phyloP scores from a whole-genome alignment of 2,329 filamentous ascomycete species.

The Colletotrichum liriopes region DNA sequence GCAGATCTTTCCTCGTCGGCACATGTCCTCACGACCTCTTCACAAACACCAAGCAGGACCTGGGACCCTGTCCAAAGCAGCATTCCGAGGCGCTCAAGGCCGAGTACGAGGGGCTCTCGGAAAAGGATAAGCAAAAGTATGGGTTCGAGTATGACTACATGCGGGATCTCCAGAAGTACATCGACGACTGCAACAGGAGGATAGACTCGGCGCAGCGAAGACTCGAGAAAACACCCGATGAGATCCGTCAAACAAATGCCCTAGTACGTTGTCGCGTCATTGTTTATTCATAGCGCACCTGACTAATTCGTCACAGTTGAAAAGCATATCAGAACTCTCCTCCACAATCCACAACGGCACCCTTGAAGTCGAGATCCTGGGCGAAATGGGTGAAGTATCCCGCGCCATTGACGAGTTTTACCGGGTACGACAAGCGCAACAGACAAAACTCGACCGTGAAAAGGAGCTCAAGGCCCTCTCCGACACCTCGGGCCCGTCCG shows the following conservation, averaged over 20 bases:
- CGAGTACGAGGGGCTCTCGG: slow-evolving; percentile 85
- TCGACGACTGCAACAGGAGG: slow-evolving; percentile 94
- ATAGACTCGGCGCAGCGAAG: slow-evolving; percentile 93
- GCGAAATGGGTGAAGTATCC: slow-evolving; percentile 84
- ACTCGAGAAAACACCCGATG: slow-evolving; percentile 97
- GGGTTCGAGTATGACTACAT: slow-evolving; percentile 98
- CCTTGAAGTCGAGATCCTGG: slow-evolving; percentile 88
- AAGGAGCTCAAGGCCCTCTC: slow-evolving; percentile 90
- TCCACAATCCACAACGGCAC: slow-evolving; percentile 86
- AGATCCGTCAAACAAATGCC: slow-evolving; percentile 94
- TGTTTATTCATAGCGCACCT: not conserved
- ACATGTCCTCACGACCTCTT: slow-evolving; percentile 80
- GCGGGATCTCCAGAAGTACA: slow-evolving; percentile 95
- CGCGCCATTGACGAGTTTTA: slow-evolving; percentile 90
- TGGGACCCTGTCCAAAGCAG: slow-evolving; percentile 89
- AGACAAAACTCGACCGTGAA: slow-evolving; percentile 87
- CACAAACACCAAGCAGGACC: slow-evolving; percentile 99
- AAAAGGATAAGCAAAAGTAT: slow-evolving; percentile 81
- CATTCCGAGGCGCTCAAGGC: slow-evolving; percentile 91
- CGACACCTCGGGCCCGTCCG: slow-evolving; percentile 92
- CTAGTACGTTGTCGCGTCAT: slow-evolving; percentile 63
- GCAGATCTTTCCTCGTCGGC: slow-evolving; percentile 45
- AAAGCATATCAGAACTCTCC: slow-evolving; percentile 86
- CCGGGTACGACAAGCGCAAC: slow-evolving; percentile 84
- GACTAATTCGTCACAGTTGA: slow-evolving; percentile 69